Base-by-base conservation (phyloP, 345 rosid genomes). In the Gossypium bickii region DNA sequence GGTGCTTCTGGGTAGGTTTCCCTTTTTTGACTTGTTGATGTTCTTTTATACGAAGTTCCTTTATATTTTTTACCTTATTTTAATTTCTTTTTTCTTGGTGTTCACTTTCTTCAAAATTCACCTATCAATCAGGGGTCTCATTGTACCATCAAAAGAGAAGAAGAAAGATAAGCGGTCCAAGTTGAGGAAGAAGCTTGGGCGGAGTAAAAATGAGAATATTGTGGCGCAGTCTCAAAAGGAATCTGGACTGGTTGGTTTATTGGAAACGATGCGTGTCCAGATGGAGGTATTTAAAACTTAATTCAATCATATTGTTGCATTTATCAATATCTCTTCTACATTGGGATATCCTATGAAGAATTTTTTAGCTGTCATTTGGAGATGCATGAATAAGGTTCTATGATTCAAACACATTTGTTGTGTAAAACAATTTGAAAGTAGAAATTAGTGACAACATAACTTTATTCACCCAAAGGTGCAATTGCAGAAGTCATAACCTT, bases 121-220 rank as follows among this genome's bases (percentile, higher is more conserved):
- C 34, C 44, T 62, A 15, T 75, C 58, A 20, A 75, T 57, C 83
- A 95, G 99, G 70, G 98, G 97, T 59, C 93, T 95, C 64, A 91
- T 93, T 74, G 93, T 95, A 79, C 99, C 97, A 60, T 84, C 94
- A 70, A 93, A 87, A 82, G 99, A 90, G 56, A 93, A 86, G 83
- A 95, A 83, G 89, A 95, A 88, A 67, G 99, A 90, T 64, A 93
- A 86, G 77, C 89, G 79, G 76, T 95, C 99, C 74, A 90, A 73
- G 80, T 80, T 95, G 92, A 87, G 90, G 85, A 93, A 83, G 86
- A 95, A 95, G 93, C 98, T 95, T 78, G 95, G 97, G 59, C 91
- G 92, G 74, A 89, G 90, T 83, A 87, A 79, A 89, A 91, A 81
- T 80, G 97, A 86, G 78, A 87, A 77, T 80, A 68, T 81, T 64